Evolutionary conservation across 176 grass and related monocot genomes (phyloP), one percentile per base, ranked within the genome.

Genomic region (Ensete glaucum): DNA sequence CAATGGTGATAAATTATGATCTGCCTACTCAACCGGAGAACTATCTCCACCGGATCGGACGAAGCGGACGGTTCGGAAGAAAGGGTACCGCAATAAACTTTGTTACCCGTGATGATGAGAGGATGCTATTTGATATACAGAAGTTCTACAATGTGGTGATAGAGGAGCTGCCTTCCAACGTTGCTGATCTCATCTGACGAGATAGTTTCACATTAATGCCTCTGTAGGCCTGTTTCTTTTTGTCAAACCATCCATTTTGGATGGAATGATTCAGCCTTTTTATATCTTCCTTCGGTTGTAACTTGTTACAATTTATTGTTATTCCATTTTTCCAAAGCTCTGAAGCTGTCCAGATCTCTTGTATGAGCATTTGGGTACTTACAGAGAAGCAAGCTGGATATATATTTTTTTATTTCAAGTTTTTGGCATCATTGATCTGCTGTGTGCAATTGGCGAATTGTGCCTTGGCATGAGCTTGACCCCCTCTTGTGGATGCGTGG

Each of bases 21-120:
- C 80, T 91, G 26, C 89, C 89, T 0, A 91, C 89, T 22, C 86
- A 92, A 80, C 86, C 89, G 0, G 86, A 92, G 86, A 92, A 92
- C 76, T 92, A 92, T 53, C 86, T 92, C 1, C 90, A 93, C 34
- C 83, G 87, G 17, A 92, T 93, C 0, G 87, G 87, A 20, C 90
- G 90, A 29, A 89, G 87, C 82, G 90, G 90, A 82, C 86, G 87
- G n/a, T 86, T 89, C 1, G 90, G 90, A 8, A 88, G 90, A 68
- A 88, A 89, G 87, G 87, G 90, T 67, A 84, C 86, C 63, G 84
- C 90, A 50, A 93, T 93, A 60, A 89, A 89, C 73, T 93, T 93
- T 0, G 87, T 89, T 34, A 89, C 87, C 51, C 87, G 79, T 0
- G 86, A 89, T 4, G 90, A 93, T 2, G 87, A 93, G 82, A 78